Evolutionary conservation across 148 eudicot species (phyloP).

Genomic region (Nyssa sinensis): DNA sequence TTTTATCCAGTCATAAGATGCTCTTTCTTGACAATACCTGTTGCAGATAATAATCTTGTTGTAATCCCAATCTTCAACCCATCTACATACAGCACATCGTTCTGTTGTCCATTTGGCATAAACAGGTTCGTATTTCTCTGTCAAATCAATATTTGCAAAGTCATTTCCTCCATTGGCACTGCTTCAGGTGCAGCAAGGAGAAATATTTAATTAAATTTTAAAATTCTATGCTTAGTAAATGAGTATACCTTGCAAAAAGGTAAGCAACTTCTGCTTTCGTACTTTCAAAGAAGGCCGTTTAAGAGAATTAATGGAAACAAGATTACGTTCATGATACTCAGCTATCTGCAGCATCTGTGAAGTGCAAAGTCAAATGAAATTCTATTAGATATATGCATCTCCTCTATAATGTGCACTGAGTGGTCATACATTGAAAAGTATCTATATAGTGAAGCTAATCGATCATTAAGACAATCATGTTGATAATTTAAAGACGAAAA

Average conservation of each 20-base stretch:
- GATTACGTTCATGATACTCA: conserved; percentile 70
- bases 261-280: conserved; percentile 83
- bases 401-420: background rate
- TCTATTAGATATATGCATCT: conserved; percentile 9
- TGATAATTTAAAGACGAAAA: background rate
- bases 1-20: background rate
- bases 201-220: conserved; percentile 2
- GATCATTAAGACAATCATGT: background rate
- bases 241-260: conserved; percentile 75
- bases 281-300: conserved; percentile 84
- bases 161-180: conserved; percentile 7
- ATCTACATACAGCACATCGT: conserved; percentile 97
- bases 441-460: background rate
- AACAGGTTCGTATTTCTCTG: conserved; percentile 93
- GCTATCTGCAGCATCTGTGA: conserved; percentile 92
- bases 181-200: conserved; percentile 8
- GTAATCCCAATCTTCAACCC: conserved; percentile 99
- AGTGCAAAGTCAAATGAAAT: conserved; percentile 38
- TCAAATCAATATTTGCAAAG: conserved; percentile 12
- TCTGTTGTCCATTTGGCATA: conserved; percentile 97
- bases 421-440: background rate
- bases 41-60: conserved; percentile 94
- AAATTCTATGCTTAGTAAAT: background rate
- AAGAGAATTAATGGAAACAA: conserved; percentile 66
- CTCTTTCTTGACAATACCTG: conserved; percentile 44